Evolutionary conservation across 2,329 filamentous ascomycete species (phyloP), one percentile per base, ranked within the genome.

Genomic region (Penicillium sp.): DNA sequence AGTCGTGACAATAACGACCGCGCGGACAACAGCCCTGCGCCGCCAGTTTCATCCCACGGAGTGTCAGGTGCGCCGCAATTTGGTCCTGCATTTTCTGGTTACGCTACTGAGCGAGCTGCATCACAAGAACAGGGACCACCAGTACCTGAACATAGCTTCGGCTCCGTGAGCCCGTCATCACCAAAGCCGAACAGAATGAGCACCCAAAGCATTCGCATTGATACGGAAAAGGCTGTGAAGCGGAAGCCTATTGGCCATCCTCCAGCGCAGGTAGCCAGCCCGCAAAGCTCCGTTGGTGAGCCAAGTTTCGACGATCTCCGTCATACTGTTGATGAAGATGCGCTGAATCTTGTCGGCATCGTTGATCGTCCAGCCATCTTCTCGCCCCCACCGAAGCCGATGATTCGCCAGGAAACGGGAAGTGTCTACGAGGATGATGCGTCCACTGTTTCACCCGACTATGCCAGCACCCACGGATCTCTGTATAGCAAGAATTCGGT

Each of bases 361-460:
- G 56, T 58, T 15, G 72, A 69, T 31, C 69, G 61, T 56, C 62
- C 62, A 58, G 68, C 35, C 67, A 8, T 64, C 70, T 31, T 63
- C 69, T 41, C 35, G 13, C 35, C 35, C 54, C 74, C 73, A 4
- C 72, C 73, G 6, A 60, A 66, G 7, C 72, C 69, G 47, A 66
- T 70, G 38, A 64, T 57, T 11, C 64, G 56, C 30, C 67, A 67
- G 13, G 76, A 79, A 55, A 76, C 78, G 23, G 79, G 78, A 56
- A 78, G 78, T 62, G 70, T 76, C 62, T 89, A 91, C 62, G 89
- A 91, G 64, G 83, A 84, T 38, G 83, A 84, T 35, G 83, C 82
- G 38, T 89, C 88, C 7, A 85, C 86, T 5, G 82, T 83, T 13
- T 90, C 89, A 29, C 91, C 91, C 0, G 91, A 94, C 73, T 94